These are phyloP conservation scores for Wickerhamomyces pijperi DNA, from an alignment of 805 yeast species.

Conservation along the genomic window DNA sequence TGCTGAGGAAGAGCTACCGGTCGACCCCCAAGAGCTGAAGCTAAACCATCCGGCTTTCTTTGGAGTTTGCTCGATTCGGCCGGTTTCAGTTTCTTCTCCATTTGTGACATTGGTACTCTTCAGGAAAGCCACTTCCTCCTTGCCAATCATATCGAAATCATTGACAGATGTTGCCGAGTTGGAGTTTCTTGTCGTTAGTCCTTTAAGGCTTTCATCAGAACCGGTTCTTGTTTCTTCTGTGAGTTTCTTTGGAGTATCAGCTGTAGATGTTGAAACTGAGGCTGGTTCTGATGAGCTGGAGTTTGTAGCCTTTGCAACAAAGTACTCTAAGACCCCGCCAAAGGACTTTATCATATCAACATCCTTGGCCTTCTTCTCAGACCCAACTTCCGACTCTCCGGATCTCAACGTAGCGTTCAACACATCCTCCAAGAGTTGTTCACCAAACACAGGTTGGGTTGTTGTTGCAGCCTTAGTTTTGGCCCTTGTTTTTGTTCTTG, in stretches of 20 bases:
- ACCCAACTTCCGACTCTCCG: not conserved
- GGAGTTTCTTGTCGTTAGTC: no score
- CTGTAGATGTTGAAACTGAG: not conserved
- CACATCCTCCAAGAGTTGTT: not conserved
- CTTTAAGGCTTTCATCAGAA: no score
- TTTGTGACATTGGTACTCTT: not conserved
- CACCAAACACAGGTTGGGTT: no score
- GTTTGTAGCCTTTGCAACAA: not conserved
- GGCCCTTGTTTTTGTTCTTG: not conserved
- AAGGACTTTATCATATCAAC: not conserved
- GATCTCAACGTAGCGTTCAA: no score
- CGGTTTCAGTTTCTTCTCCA: no score
- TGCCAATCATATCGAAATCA: slow-evolving; percentile 38
- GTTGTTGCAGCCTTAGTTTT: no score
- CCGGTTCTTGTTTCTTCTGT: no score
- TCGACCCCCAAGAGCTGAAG: no score
- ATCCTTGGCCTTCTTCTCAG: not conserved
- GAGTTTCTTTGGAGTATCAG: not conserved
- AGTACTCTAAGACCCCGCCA: not conserved
- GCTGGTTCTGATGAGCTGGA: not conserved
- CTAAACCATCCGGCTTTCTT: slow-evolving; percentile 7
- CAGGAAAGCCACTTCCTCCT: slow-evolving; percentile 14
- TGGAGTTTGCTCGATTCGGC: not conserved
- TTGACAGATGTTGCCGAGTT: no score
- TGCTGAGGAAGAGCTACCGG: no score